Conservation (phyloP, 2,329 filamentous ascomycete species). For the Aspergillus luchuensis region DNA sequence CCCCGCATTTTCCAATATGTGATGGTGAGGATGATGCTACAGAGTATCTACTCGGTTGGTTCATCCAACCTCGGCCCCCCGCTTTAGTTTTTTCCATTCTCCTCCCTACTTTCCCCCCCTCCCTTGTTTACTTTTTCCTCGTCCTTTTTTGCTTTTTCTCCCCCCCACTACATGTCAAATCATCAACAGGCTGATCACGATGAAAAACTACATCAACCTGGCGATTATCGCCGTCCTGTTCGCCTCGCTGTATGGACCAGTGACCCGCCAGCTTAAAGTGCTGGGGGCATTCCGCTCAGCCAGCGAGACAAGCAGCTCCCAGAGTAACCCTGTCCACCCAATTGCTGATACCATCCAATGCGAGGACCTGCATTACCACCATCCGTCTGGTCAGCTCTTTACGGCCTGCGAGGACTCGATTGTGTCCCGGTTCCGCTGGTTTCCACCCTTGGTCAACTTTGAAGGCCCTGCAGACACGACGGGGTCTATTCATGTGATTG, state of each 20-base stretch:
- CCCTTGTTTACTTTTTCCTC: not conserved
- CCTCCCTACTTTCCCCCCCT: not conserved
- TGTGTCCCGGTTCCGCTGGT: constrained; percentile 53
- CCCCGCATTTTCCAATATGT: no score
- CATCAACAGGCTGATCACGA: constrained; percentile 9
- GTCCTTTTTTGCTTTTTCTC: not conserved
- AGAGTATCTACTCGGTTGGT: no score
- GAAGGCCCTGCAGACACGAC: constrained; percentile 36
- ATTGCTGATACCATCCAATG: constrained; percentile 59
- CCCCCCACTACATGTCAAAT: not conserved
- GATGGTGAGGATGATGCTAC: no score
- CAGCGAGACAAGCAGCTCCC: constrained; percentile 16
- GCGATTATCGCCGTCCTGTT: constrained; percentile 24
- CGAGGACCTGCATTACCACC: constrained; percentile 63
- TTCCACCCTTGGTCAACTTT: constrained; percentile 51
- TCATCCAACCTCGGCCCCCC: not conserved
- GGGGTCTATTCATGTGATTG: constrained; percentile 52
- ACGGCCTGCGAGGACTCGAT: constrained; percentile 57
- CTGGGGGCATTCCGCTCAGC: constrained; percentile 28
- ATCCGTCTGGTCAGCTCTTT: constrained; percentile 53
- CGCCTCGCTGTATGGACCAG: constrained; percentile 23
- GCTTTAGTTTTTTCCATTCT: not conserved
- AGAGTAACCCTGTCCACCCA: constrained; percentile 40
- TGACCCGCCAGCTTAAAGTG: constrained; percentile 25
- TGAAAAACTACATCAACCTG: constrained; percentile 26